Percentiles rank a stretch among this genome's conserved stretches.
Evolutionary conservation across 345 rosid species (phyloP).

Genomic region (Hibiscus trionum): DNA sequence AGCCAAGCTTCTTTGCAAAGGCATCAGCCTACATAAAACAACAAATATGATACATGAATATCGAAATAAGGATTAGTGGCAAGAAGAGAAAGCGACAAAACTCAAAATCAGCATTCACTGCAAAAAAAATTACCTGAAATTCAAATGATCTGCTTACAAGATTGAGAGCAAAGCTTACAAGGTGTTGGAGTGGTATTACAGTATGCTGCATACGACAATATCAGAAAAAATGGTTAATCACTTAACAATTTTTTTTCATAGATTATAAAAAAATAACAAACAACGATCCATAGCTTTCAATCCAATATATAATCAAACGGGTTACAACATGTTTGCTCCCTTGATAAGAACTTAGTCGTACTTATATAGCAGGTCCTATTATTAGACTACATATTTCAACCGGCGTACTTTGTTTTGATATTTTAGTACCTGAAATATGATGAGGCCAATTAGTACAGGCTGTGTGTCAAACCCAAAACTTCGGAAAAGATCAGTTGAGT

Average conservation of each 20-base stretch:
- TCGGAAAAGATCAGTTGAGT: conserved; percentile 81
- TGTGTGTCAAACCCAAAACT: conserved; percentile 97
- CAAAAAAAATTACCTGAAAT: conserved; percentile 61
- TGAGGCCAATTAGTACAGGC: conserved; percentile 87
- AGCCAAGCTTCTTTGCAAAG: conserved; percentile 89
- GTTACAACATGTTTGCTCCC: background rate
- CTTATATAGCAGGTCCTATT: background rate
- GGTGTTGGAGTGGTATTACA: conserved; percentile 84
- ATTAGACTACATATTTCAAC: background rate
- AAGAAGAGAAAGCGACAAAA: background rate
- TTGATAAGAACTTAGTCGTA: background rate
- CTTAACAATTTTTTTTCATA: background rate
- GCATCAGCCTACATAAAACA: conserved; percentile 72
- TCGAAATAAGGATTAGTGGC: background rate
- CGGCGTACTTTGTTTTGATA: background rate
- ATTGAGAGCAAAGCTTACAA: conserved; percentile 81
- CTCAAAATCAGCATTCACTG: conserved; percentile 1
- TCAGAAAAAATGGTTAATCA: conserved; percentile 7
- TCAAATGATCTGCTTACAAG: conserved; percentile 95
- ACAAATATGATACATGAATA: background rate
- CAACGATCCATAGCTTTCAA: background rate
- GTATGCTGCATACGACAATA: conserved; percentile 60
- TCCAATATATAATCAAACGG: background rate
- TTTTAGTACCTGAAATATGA: conserved; percentile 80
- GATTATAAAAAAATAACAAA: too few species aligned